Conservation (phyloP, 2,329 filamentous ascomycete species). For the Aspergillus fischeri region DNA sequence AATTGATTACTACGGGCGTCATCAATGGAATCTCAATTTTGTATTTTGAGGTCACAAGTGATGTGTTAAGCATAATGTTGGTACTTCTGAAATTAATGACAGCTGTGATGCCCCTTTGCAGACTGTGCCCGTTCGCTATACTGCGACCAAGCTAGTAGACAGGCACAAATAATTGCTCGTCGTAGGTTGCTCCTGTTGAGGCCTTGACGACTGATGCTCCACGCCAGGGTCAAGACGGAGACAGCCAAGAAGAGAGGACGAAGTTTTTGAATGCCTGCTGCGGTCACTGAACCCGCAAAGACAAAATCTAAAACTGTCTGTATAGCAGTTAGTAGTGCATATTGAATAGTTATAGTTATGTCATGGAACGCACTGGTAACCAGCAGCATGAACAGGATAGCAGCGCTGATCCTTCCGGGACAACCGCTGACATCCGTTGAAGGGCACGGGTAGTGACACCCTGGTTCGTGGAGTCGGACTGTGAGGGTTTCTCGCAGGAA, state of each 20-base stretch:
- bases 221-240: slow-evolving; percentile 11
- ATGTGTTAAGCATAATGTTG: neutral
- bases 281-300: slow-evolving; percentile 15
- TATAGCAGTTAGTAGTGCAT: neutral
- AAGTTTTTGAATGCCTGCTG: slow-evolving; percentile 10
- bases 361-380: slow-evolving; percentile 9
- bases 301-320: slow-evolving; percentile 14
- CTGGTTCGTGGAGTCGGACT: neutral
- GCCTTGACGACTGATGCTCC: slow-evolving; percentile 10
- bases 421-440: neutral
- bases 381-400: slow-evolving; percentile 13
- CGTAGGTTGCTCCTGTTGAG: slow-evolving; percentile 10
- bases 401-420: slow-evolving; percentile 15
- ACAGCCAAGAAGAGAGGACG: slow-evolving; percentile 10
- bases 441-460: neutral
- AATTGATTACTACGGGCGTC: neutral
- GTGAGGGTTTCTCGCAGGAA: neutral
- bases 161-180: slow-evolving; percentile 12
- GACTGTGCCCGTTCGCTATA: slow-evolving; percentile 4
- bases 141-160: slow-evolving; percentile 11
- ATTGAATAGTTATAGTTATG: too few species aligned
- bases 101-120: slow-evolving; percentile 8
- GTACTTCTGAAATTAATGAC: slow-evolving; percentile 6
- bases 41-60: neutral
- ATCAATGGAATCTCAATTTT: neutral